Base-by-base conservation (phyloP, 208 protist genomes). In the Kentomonas sorsogonicus region DNA sequence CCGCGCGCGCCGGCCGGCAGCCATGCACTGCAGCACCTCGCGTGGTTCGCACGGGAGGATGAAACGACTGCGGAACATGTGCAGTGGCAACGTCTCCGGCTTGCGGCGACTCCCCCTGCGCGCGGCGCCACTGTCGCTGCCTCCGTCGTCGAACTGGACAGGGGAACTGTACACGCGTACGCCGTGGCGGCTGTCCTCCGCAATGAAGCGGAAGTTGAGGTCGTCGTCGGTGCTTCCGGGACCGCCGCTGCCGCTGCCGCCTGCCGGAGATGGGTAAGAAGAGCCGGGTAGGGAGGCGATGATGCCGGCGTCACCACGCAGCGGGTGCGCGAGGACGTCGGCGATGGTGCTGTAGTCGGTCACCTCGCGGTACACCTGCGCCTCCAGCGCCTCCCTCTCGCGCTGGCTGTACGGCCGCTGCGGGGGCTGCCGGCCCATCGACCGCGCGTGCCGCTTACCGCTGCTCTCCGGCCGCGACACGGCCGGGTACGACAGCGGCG, bases 21-120 rank as follows among this genome's bases (percentile, higher is more conserved):
- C 58, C 67, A 88, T 72, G 65, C 85, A 89, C 34, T 58, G 58
- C 39, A 89, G 64, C 41, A 89, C 50, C 16, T 76, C 67, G 0
- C 46, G 39, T 0, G 79, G 66, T 11, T 65, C 22, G 53, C 78
- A 93, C 6, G 86, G 86, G 51, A 93, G 72, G 27, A 77, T 51
- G 25, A 60, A 74, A 40, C 72, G 69, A n/a, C 77, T 79, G 15
- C 79, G 76, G 79, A 93, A 89, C 31, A 93, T 46, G 41, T 88
- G 78, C 31, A 93, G 77, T 13, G 81, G 74, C 31, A 63, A 86
- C 25, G 73, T 48, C 55, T 79, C 71, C 7, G n/a, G n/a, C n/a
- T n/a, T n/a, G n/a, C n/a, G n/a, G n/a, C n/a, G n/a, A n/a, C n/a
- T n/a, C n/a, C n/a, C n/a, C n/a, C n/a, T n/a, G n/a, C n/a, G n/a